Evolutionary conservation across 192 early-diverging fungal genomes (phyloP).

Genomic region (Thoreauomyces humboldtii): DNA sequence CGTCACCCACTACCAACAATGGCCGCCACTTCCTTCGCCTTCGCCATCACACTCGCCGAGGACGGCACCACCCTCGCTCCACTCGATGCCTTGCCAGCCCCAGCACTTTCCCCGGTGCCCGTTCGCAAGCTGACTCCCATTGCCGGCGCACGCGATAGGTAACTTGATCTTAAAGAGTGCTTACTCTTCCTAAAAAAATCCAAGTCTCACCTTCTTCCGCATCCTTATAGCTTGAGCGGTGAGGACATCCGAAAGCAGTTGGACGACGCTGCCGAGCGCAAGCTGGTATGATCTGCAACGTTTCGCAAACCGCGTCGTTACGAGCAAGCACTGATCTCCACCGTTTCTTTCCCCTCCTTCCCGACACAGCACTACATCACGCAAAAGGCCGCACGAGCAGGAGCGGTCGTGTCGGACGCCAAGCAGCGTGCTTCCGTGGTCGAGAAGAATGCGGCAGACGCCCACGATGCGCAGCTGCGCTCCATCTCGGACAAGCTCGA

Average conservation of each 20-base stretch:
- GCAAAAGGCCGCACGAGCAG: no score
- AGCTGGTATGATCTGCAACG: not conserved
- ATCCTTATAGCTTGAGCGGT: not conserved
- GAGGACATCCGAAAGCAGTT: not conserved
- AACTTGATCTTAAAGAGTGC: not conserved
- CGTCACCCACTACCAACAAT: no score
- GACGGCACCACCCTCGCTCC: not conserved
- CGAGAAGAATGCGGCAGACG: not conserved
- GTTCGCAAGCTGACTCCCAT: not conserved
- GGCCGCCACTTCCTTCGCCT: slow-evolving; percentile 6
- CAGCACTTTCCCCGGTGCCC: not conserved
- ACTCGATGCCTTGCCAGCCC: not conserved
- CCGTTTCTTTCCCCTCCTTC: no score
- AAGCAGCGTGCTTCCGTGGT: not conserved
- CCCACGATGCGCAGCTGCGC: not conserved
- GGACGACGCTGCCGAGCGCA: slow-evolving; percentile 4
- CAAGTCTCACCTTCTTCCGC: no score
- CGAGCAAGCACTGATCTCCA: no score
- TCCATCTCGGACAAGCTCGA: not conserved
- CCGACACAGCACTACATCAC: no score
- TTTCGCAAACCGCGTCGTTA: no score
- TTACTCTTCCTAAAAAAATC: no score
- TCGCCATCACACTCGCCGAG: slow-evolving; percentile 1
- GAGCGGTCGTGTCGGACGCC: no score
- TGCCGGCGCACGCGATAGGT: not conserved